Evolutionary conservation across 2,329 filamentous ascomycete genomes (phyloP), one percentile per base, ranked within the genome.

Genomic region (Diaporthe aspalathi): DNA sequence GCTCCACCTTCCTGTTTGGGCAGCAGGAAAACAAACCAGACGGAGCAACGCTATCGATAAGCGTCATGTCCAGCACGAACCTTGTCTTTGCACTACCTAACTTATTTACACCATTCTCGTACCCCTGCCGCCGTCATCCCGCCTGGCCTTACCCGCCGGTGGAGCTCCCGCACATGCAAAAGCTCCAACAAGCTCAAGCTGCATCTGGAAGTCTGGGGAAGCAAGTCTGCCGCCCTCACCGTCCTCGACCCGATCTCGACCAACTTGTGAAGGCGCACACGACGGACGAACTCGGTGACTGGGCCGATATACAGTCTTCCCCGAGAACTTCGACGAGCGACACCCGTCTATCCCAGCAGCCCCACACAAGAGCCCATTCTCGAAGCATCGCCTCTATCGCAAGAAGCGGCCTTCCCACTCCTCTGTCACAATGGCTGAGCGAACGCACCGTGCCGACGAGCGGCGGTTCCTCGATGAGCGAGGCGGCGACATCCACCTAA

Each of bases 391-490:
- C 50, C 38, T 17, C 7, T 9, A 14, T 20, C 24, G 9, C 32
- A 17, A 32, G 5, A 5, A n/a, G 7, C 32, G 5, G 43, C n/a
- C 20, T 54, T 45, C 17, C 22, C 27, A 6, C n/a, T 6, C 52
- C 29, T 27, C 45, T 12, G 49, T 4, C 22, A 8, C 3, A 49
- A 82, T 72, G 70, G 52, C 53, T 49, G 72, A 70, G 32, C 70
- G 72, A 35, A 73, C 72, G 78, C 90, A 94, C 81, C 91, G 91
- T 80, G 94, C 94, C 79, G 94, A 97, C 81, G 94, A 93, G 82
- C 87, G 88, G 74, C 88, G 87, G 76, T 92, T 97, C 80, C 92
- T 98, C 80, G 95, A 98, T 84, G 94, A 97, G 83, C 93, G 95
- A 76, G 95, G 95, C 79, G 93, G 93, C 79, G 86, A 85, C 16